phyloP scores from a whole-genome alignment of 768 basidiomycete species.

The Candolleomyces eurysporus region DNA sequence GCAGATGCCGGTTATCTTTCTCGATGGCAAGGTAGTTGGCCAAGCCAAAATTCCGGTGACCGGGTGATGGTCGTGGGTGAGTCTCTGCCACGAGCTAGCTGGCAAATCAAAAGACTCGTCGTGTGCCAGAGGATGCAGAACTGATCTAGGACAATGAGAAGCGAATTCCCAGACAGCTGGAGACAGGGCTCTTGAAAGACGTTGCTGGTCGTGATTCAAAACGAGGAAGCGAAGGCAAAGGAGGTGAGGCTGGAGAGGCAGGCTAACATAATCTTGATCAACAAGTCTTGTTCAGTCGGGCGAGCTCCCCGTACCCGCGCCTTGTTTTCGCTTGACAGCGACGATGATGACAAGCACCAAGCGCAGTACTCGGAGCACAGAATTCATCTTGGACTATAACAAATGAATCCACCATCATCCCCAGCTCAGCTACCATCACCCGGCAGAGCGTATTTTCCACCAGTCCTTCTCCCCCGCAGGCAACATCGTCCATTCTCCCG shows the following conservation, averaged over 20 bases:
- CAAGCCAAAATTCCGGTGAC: too few species aligned
- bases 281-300: constrained; percentile 21
- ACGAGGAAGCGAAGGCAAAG: too few species aligned
- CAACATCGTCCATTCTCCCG: constrained; percentile 72
- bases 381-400: constrained; percentile 68
- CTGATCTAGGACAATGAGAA: too few species aligned
- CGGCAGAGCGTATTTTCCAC: constrained; percentile 96
- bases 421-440: constrained; percentile 69
- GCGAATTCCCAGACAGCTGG: too few species aligned
- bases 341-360: constrained; percentile 45
- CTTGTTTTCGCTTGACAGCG: constrained; percentile 17
- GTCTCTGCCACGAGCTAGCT: too few species aligned
- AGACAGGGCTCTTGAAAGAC: too few species aligned
- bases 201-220: too few species aligned
- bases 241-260: neutral
- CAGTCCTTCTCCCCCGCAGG: constrained; percentile 62
- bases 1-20: too few species aligned
- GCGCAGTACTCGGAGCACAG: constrained; percentile 83
- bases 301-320: constrained; percentile 21
- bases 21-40: too few species aligned
- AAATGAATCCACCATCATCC: constrained; percentile 84
- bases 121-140: too few species aligned
- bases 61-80: too few species aligned
- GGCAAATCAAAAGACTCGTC: too few species aligned
- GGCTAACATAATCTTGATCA: constrained; percentile 28